Evolutionary conservation across 2,329 filamentous ascomycete species (phyloP), one percentile per base, ranked within the genome.

Genomic region (Zymoseptoria passerinii): DNA sequence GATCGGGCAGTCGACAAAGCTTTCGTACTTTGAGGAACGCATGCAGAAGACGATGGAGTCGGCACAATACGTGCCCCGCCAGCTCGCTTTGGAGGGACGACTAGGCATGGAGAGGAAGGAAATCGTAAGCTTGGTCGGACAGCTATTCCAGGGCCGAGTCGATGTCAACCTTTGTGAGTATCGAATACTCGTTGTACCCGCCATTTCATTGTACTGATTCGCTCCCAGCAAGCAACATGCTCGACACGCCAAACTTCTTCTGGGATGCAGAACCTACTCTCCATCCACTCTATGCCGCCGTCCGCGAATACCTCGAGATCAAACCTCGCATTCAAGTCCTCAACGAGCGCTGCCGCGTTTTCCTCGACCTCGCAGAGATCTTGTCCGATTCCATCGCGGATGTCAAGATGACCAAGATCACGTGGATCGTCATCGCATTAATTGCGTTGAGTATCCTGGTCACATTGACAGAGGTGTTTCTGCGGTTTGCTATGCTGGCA

Each of bases 241-340:
- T 96, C 58, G 92, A 96, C 73, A 90, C 95, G 0, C 92, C 92
- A 61, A 95, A 92, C 72, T 96, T 96, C 81, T 95, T 97, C 81
- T 99, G 94, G 94, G 92, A 97, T 73, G 89, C 89, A 9, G 94
- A 99, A 72, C 94, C 94, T 18, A 96, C 90, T 0, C 81, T 99
- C 0, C 90, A 96, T 72, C 94, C 94, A 0, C 85, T 99, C 28
- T 99, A 99, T 77, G 86, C 85, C 59, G 94, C 92, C 60, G 90
- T 97, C 54, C 89, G 94, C 67, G 94, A 97, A 73, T 99, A 99
- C 71, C 87, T 99, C 61, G 94, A 99, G 71, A 97, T 99, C 73
- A 92, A 95, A 70, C 90, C 88, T 7, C 90, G 94, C 56, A 96
- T 96, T 72, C 90, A 95, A 74, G 92, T 97, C 23, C 86, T 99